Percentiles rank a stretch among this genome's conserved stretches.
Conservation (phyloP, 2,329 filamentous ascomycete species). For the Fusarium sp. region DNA sequence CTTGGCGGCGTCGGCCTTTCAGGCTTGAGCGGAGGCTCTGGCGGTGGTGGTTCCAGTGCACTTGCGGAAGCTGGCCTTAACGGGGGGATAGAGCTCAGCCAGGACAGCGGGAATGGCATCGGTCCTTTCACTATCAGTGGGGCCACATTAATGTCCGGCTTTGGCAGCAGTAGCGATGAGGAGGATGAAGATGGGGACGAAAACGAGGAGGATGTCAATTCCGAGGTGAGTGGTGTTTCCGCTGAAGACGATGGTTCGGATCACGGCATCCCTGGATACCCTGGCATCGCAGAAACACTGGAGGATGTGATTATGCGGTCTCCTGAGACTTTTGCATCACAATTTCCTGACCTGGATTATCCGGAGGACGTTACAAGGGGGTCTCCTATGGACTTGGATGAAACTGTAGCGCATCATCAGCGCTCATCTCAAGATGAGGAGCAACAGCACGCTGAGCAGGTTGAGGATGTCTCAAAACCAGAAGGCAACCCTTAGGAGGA, state of each 20-base stretch:
- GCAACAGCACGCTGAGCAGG: constrained; percentile 30
- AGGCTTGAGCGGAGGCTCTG: constrained; percentile 51
- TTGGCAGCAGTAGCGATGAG: constrained; percentile 94
- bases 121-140: constrained; percentile 77
- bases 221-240: constrained; percentile 66
- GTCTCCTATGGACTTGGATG: constrained; percentile 36
- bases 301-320: constrained; percentile 47
- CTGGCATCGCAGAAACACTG: constrained; percentile 40
- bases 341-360: constrained; percentile 33
- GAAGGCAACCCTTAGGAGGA: constrained; percentile 34
- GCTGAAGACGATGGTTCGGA: constrained; percentile 35
- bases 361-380: constrained; percentile 32
- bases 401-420: constrained; percentile 9
- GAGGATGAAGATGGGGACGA: constrained; percentile 95
- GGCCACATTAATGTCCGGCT: constrained; percentile 84
- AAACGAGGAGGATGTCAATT: constrained; percentile 77
- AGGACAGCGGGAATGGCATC: constrained; percentile 72
- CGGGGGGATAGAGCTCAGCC: constrained; percentile 74
- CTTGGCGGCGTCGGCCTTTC: constrained; percentile 61
- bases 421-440: constrained; percentile 17
- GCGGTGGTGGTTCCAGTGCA: constrained; percentile 66
- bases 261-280: constrained; percentile 42
- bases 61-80: constrained; percentile 85
- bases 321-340: constrained; percentile 41
- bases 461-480: constrained; percentile 32